Base-by-base conservation (phyloP, 768 basidiomycete genomes). In the Glaciozyma antarctica region DNA sequence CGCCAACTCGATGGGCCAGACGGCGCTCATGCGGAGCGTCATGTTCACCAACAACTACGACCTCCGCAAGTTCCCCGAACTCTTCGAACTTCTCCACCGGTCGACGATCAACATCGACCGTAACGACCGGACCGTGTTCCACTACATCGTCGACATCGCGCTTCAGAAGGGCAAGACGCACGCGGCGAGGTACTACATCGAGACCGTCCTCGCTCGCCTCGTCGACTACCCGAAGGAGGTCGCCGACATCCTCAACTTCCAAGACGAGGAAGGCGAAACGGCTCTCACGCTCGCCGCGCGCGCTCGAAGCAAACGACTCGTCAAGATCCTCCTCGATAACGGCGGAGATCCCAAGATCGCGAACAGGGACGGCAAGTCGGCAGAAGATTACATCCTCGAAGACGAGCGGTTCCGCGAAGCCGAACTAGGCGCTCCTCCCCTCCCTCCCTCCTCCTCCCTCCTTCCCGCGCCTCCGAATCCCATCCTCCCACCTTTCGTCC, bases 1-100 rank as follows among this genome's bases (percentile, higher is more conserved):
- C 71, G 91, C 93, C 69, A 99, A 98, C 79, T 89, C 88, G 74
- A 84, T 90, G 16, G 95, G 95, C 5, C 95, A 98, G 77, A 98
- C 95, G 19, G 88, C 94, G 2, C 79, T 99, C 51, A 99, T 99
- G 95, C 89, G 95, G 21, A 87, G 87, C 73, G 95, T 99, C 72
- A 98, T 98, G 94, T 99, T 98, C 77, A 90, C 90, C 58, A 99
- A 99, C 77, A 99, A 98, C 76, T 99, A 99, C 75, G 95, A 99
- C 77, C 88, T 98, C 55, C 88, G 95, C 71, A 99, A 99, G 77
- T 99, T 99, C 73, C 90, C 92, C 3, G 94, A 98, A 76, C 80
- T 99, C 22, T 97, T 95, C 78, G 93, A 98, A 75, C 83, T 99
- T 19, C 78, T 99, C 44, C 95, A 98, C 74, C 87, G 91, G n/a